Evolutionary conservation across 164 flowering plant species (phyloP).

Genomic region (Nymphaea thermarum): DNA sequence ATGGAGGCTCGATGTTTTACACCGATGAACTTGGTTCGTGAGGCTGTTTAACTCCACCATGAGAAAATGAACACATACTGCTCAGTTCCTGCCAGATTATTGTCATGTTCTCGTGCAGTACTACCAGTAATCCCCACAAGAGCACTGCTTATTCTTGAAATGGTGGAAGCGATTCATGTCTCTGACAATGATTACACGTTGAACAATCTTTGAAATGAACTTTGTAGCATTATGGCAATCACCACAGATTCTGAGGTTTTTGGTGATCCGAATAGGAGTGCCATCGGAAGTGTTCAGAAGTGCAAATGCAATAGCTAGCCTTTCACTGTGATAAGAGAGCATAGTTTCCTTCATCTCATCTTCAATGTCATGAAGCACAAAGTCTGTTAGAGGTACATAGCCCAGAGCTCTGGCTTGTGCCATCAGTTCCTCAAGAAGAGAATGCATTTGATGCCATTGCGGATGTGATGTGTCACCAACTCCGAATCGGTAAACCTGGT

Average conservation of each 20-base stretch:
- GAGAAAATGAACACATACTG: too few relatives aligned
- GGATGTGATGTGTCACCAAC: slow-evolving; percentile 11
- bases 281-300: slow-evolving; percentile 4
- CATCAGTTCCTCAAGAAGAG: slow-evolving; percentile 6
- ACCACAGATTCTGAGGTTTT: slow-evolving; percentile 13
- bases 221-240: slow-evolving; percentile 14
- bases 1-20: too few relatives aligned
- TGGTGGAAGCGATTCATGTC: slow-evolving; percentile 14
- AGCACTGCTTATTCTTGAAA: slow-evolving; percentile 8
- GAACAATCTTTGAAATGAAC: slow-evolving; percentile 10
- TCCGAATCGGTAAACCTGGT: slow-evolving; percentile 8
- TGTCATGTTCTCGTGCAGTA: background rate
- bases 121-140: slow-evolving; percentile 13
- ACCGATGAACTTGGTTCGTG: too few relatives aligned
- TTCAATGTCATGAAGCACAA: slow-evolving; percentile 13
- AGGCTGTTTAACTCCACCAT: too few relatives aligned
- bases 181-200: slow-evolving; percentile 10
- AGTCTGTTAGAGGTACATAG: slow-evolving; percentile 10
- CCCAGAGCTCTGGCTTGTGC: slow-evolving; percentile 6
- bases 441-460: slow-evolving; percentile 8
- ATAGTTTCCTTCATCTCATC: slow-evolving; percentile 11
- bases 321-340: slow-evolving; percentile 11
- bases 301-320: slow-evolving; percentile 11
- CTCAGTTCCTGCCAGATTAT: too few relatives aligned
- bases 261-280: slow-evolving; percentile 11